Evolutionary conservation across 2,329 filamentous ascomycete genomes (phyloP).

Genomic region (Fusarium nelsonii): DNA sequence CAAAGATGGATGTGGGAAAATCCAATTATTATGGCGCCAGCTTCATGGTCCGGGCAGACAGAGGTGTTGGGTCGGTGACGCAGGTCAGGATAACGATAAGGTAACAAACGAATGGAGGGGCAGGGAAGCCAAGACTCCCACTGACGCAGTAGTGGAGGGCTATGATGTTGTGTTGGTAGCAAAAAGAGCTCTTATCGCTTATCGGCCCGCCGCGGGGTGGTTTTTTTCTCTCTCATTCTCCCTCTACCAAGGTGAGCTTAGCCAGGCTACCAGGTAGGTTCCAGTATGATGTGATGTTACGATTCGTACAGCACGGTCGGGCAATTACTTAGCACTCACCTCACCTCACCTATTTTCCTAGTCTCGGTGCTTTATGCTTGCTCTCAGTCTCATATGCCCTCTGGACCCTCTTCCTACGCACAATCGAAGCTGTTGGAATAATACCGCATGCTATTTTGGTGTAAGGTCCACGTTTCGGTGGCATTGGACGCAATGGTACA

Average conservation of each 20-base stretch:
- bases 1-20: slow-evolving; percentile 41
- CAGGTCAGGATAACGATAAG: slow-evolving; percentile 32
- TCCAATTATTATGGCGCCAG: slow-evolving; percentile 47
- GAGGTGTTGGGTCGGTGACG: slow-evolving; percentile 37
- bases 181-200: slow-evolving; percentile 48
- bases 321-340: too few species aligned
- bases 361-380: slow-evolving; percentile 43
- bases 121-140: slow-evolving; percentile 27
- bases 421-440: slow-evolving; percentile 36
- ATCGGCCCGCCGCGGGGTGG: slow-evolving; percentile 45
- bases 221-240: slow-evolving; percentile 2
- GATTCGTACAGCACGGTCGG: too few species aligned
- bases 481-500: slow-evolving; percentile 34
- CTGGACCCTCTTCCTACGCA: slow-evolving; percentile 28
- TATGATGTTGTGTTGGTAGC: slow-evolving; percentile 22
- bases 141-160: slow-evolving; percentile 32
- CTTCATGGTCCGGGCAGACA: slow-evolving; percentile 39
- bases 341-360: slow-evolving; percentile 35
- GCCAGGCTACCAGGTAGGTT: not conserved
- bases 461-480: slow-evolving; percentile 36
- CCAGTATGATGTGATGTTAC: slow-evolving; percentile 40
- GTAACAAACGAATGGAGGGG: slow-evolving; percentile 15
- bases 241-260: slow-evolving; percentile 32
- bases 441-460: slow-evolving; percentile 36
- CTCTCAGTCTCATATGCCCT: slow-evolving; percentile 18